Percentiles rank a stretch among this genome's conserved stretches.
These are phyloP conservation scores for Biscogniauxia mediterranea DNA, from an alignment of 2,329 filamentous ascomycete species.

Conservation along the genomic window DNA sequence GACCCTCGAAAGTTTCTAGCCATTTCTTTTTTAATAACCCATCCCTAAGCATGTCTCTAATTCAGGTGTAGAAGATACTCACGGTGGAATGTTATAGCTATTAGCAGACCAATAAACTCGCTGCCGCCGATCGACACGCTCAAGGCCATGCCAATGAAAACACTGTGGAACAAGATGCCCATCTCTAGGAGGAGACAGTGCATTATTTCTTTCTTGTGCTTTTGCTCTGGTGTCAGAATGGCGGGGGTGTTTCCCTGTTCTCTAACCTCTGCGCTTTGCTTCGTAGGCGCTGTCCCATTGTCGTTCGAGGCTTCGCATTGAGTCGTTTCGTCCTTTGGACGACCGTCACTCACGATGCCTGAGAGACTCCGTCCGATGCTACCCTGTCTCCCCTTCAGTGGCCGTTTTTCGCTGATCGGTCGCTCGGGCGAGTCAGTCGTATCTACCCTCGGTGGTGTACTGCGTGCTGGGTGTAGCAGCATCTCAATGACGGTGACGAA, in stretches of 20 bases:
- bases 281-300: not conserved
- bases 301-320: not conserved
- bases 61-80: not conserved
- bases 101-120: slow-evolving; percentile 51
- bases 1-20: slow-evolving; percentile 49
- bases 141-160: slow-evolving; percentile 58
- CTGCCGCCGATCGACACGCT: slow-evolving; percentile 48
- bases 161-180: slow-evolving; percentile 63
- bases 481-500: slow-evolving; percentile 52
- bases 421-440: slow-evolving; percentile 3
- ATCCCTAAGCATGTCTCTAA: not conserved
- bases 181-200: slow-evolving; percentile 62
- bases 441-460: slow-evolving; percentile 15
- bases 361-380: slow-evolving; percentile 37
- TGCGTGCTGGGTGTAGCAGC: slow-evolving; percentile 49
- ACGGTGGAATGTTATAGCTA: slow-evolving; percentile 53
- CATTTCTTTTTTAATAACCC: not conserved
- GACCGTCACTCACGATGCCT: not conserved
- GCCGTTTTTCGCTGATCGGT: slow-evolving; percentile 24
- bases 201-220: slow-evolving; percentile 50
- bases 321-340: not conserved
- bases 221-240: slow-evolving; percentile 9
- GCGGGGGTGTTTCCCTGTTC: not conserved
- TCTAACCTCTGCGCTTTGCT: not conserved
- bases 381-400: slow-evolving; percentile 33